These are phyloP conservation scores for Plenodomus lindquistii DNA, from an alignment of 2,329 filamentous ascomycete species.

Conservation along the genomic window DNA sequence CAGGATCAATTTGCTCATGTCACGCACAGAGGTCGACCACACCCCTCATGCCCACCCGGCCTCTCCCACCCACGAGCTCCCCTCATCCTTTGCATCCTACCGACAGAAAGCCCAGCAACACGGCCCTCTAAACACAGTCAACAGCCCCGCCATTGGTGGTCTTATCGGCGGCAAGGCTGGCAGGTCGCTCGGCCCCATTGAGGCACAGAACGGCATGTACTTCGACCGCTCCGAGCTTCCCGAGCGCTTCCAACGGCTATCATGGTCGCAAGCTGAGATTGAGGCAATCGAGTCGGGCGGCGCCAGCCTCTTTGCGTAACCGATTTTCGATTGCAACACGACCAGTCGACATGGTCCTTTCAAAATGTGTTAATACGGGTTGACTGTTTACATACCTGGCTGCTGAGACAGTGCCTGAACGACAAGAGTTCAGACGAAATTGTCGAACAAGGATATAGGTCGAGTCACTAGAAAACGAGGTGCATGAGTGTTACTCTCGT, in stretches of 20 bases:
- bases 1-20: constrained; percentile 13
- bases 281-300: constrained; percentile 95
- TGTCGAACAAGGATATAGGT: background rate
- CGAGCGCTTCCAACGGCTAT: constrained; percentile 74
- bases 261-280: constrained; percentile 81
- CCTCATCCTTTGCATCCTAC: constrained; percentile 74
- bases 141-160: constrained; percentile 33
- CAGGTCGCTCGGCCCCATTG: constrained; percentile 71
- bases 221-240: constrained; percentile 93
- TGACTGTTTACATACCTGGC: background rate
- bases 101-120: constrained; percentile 78
- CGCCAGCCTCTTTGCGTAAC: constrained; percentile 65
- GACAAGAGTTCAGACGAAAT: background rate
- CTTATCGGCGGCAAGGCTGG: constrained; percentile 66
- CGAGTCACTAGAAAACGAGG: constrained; percentile 20
- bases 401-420: background rate
- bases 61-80: constrained; percentile 67
- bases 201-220: constrained; percentile 71
- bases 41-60: constrained; percentile 73
- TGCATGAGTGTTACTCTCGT: constrained; percentile 23
- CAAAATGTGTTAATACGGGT: background rate
- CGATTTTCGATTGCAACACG: background rate
- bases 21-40: constrained; percentile 69
- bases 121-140: constrained; percentile 62
- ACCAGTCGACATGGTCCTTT: background rate